A percentile compares a stretch with the other conserved stretches of the same genome.
Evolutionary conservation across 1,284 basidiomycete species (phyloP).

Genomic region (Leccinum subatratum): DNA sequence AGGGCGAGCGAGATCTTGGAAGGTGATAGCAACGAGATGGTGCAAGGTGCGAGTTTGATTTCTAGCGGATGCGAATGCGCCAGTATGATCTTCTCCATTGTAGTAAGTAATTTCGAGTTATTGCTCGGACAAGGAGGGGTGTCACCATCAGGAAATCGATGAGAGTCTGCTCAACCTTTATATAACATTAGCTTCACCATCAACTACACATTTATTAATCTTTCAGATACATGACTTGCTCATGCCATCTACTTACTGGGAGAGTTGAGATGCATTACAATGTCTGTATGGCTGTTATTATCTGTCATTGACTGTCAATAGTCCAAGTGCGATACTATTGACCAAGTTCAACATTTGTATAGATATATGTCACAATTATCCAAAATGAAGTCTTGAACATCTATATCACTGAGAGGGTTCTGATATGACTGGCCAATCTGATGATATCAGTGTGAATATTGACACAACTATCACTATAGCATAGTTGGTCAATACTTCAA

Average conservation of each 20-base stretch:
- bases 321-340: too few species aligned
- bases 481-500: too few species aligned
- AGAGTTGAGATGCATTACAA: background rate
- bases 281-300: background rate
- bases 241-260: background rate
- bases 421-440: too few species aligned
- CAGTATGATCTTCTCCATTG: conserved; percentile 8
- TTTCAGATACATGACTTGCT: background rate
- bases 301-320: too few species aligned
- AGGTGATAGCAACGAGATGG: background rate
- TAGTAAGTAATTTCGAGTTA: conserved; percentile 2
- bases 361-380: too few species aligned
- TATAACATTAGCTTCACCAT: background rate
- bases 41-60: background rate
- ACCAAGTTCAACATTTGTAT: too few species aligned
- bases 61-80: conserved; percentile 2
- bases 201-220: background rate
- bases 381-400: too few species aligned
- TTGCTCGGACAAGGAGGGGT: background rate
- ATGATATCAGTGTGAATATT: too few species aligned
- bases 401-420: too few species aligned
- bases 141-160: background rate
- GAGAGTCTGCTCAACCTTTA: background rate
- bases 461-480: too few species aligned
- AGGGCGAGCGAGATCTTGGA: conserved; percentile 17